Evolutionary conservation across 257 asterid genomes (phyloP).

Genomic region (Solanum peruvianum): DNA sequence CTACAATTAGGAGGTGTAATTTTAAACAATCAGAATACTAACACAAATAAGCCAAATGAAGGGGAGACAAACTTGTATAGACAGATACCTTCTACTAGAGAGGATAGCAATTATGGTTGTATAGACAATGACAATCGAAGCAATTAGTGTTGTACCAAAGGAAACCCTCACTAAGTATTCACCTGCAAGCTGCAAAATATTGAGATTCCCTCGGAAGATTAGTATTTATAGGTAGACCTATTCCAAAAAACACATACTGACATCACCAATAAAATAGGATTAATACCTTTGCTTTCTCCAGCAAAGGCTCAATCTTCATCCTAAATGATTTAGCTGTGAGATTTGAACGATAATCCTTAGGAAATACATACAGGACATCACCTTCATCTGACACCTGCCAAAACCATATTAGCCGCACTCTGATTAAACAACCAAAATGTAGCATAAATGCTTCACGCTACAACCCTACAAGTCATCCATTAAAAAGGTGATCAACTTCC

Average conservation of each 20-base stretch:
- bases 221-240: neutral
- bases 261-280: neutral
- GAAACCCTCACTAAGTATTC: conserved; percentile 89
- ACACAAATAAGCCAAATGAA: neutral
- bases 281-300: conserved; percentile 83
- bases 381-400: conserved; percentile 93
- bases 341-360: conserved; percentile 63
- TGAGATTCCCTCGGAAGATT: neutral
- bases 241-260: conserved; percentile 1
- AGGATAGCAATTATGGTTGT: conserved; percentile 70
- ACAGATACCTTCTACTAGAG: conserved; percentile 66
- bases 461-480: neutral
- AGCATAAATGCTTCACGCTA: neutral
- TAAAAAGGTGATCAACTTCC: neutral
- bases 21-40: neutral
- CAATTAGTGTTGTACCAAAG: conserved; percentile 94
- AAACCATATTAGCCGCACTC: conserved; percentile 3
- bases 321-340: conserved; percentile 73
- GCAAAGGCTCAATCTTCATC: conserved; percentile 62
- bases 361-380: conserved; percentile 80
- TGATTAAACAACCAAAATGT: neutral
- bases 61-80: neutral
- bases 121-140: conserved; percentile 81
- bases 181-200: conserved; percentile 54
- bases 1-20: neutral